Evolutionary conservation across 306 rosid species (phyloP).

Genomic region (Rosa persica): DNA sequence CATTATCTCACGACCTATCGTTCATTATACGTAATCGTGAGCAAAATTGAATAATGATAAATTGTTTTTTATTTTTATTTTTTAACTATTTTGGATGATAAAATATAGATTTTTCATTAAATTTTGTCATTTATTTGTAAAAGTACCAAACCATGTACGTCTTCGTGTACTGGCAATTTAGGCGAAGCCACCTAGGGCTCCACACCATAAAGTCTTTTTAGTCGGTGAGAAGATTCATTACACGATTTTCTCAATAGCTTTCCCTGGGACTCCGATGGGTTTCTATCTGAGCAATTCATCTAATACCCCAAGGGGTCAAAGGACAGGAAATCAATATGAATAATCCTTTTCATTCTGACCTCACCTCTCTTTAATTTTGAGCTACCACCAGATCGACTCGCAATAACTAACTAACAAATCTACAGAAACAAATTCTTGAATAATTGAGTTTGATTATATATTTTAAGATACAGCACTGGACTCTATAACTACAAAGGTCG

Average conservation of each 20-base stretch:
- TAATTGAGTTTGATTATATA: neutral
- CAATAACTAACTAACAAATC: neutral
- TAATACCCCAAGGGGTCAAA: neutral
- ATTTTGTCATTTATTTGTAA: neutral
- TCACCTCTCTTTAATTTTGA: neutral
- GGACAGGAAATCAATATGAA: neutral
- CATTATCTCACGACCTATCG: too few relatives aligned
- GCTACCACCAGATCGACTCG: neutral
- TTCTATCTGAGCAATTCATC: neutral
- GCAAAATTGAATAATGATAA: too few relatives aligned
- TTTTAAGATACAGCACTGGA: neutral
- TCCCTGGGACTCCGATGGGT: neutral
- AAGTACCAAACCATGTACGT: slow-evolving; percentile 1
- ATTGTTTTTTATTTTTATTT: too few relatives aligned
- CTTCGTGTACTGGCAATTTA: neutral
- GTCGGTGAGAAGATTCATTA: neutral
- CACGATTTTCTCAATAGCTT: neutral
- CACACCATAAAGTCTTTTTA: slow-evolving; percentile 1
- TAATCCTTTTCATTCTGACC: neutral
- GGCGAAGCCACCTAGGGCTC: neutral
- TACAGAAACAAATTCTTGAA: neutral
- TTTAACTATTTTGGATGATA: too few relatives aligned
- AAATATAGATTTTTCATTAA: too few relatives aligned
- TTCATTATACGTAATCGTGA: too few relatives aligned
- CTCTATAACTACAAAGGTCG: neutral